Evolutionary conservation across 345 rosid species (phyloP), one percentile per base, ranked within the genome.

Genomic region (Ailanthus altissimus): DNA sequence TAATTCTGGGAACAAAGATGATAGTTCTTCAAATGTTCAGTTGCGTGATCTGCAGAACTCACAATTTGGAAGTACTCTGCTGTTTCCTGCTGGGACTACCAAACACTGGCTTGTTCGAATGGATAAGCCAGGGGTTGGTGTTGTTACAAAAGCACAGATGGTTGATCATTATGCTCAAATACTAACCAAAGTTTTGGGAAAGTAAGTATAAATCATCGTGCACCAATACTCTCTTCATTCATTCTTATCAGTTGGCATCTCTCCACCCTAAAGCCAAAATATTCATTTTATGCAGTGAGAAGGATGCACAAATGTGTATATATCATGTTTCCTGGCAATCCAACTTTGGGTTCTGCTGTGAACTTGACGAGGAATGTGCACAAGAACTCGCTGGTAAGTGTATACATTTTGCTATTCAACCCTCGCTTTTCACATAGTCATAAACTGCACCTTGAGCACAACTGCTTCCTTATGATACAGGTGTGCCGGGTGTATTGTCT

Each of bases 111-210:
- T 90, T 74, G 97, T 96, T 23, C 86, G 84, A 65, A 71, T 93
- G 69, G 89, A 88, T 16, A 92, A 87, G 81, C 98, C 97, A 5
- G 92, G 92, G 16, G 85, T 90, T 66, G 91, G 88, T 40, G 89
- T 91, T 75, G 92, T 90, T 70, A 92, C 99, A 25, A 93, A 93
- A 82, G 97, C 97, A 2, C 97, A 96, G 74, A 93, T 96, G 98
- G 97, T 96, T 83, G 98, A 93, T 82, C 84, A 87, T 61, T 92
- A 90, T 81, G 84, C 87, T 74, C 90, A 83, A 74, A 76, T 96
- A 83, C 77, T 96, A 15, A 84, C 89, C 82, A 90, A 89, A 81
- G 93, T 92, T 81, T 71, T 96, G 78, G 88, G 92, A 71, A 90
- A 88, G 97, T 93, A 79, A 85, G 97, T 83, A 12, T 60, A 62